A percentile compares a stretch with the other conserved stretches of the same genome.
phyloP scores from a whole-genome alignment of 208 protist species.

The Angomonas ambiguus region DNA sequence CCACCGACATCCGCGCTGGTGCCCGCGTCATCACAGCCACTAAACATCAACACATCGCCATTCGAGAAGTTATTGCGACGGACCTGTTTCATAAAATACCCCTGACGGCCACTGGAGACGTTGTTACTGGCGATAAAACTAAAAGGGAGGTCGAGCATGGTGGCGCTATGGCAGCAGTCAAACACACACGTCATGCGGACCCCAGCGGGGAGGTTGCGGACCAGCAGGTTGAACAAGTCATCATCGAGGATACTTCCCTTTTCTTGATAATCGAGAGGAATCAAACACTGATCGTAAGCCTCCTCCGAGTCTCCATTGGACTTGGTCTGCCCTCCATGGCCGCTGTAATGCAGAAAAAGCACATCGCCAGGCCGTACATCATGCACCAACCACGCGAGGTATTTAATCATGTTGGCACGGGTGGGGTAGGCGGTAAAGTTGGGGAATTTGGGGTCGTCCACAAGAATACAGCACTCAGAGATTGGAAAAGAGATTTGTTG shows the following conservation, averaged over 20 bases:
- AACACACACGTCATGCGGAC: slow-evolving; percentile 89
- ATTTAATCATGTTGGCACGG: slow-evolving; percentile 74
- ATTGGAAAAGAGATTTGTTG: slow-evolving; percentile 81
- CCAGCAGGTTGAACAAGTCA: slow-evolving; percentile 80
- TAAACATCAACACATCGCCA: slow-evolving; percentile 88
- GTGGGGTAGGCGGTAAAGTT: slow-evolving; percentile 72
- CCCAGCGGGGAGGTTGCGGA: slow-evolving; percentile 60
- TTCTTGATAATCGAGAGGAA: slow-evolving; percentile 75
- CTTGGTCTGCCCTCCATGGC: slow-evolving; percentile 77
- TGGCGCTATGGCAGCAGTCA: slow-evolving; percentile 92
- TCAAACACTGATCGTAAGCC: slow-evolving; percentile 76
- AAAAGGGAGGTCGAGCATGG: slow-evolving; percentile 87
- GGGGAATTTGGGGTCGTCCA: slow-evolving; percentile 74
- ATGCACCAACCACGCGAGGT: slow-evolving; percentile 80
- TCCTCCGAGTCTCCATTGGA: slow-evolving; percentile 48
- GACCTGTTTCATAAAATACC: slow-evolving; percentile 52
- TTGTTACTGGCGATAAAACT: slow-evolving; percentile 52
- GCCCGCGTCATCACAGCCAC: slow-evolving; percentile 77
- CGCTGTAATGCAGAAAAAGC: slow-evolving; percentile 89
- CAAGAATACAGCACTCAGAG: slow-evolving; percentile 75
- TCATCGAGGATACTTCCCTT: slow-evolving; percentile 85
- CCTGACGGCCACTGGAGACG: background rate
- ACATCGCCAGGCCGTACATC: slow-evolving; percentile 80
- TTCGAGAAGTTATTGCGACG: slow-evolving; percentile 68
- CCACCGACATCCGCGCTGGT: slow-evolving; percentile 56